Evolutionary conservation across 2,329 filamentous ascomycete genomes (phyloP), one percentile per base, ranked within the genome.

Genomic region (Rutstroemia sp.): DNA sequence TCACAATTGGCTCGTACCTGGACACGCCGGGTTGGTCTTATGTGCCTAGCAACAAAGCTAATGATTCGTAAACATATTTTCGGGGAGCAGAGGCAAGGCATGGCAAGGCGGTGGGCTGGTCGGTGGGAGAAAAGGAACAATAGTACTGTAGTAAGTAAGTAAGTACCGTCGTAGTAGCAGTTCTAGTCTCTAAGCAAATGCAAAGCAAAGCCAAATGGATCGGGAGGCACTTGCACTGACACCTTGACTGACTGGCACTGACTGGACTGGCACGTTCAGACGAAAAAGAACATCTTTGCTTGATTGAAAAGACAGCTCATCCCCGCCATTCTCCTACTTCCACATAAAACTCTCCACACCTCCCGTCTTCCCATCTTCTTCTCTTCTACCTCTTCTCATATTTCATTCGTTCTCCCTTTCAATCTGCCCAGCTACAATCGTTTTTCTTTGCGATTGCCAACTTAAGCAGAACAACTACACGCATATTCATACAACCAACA

Each of bases 331-430:
- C 52, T 23, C n/a, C 34, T 19, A 12, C 52, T 49, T 27, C 30
- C 48, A 48, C 48, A 53, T 56, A 53, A 52, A 56, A 23, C 34
- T 30, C 44, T 53, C 30, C 34, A 47, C 49, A 53, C 52, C 23
- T 44, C 45, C 54, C 21, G 38, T 40, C 38, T 36, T 23, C 39
- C 40, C n/a, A 17, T 49, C n/a, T 34, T 36, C 25, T 34, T 21
- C 25, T 48, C 46, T 14, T 48, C 46, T 34, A 17, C 19, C 45
- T 48, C 16, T 36, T 16, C 19, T 36, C 16, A 30, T 16, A 19
- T 39, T 51, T 27, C 40, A 27, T 47, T 52, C 48, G n/a, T 56
- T 48, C 49, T 34, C 17, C 30, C 30, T 12, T 34, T 12, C 30
- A 34, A 34, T 34, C 30, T 40, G 38, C n/a, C 19, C 17, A 5